Evolutionary conservation across 306 rosid species (phyloP).

Genomic region (Styphnolobium japonicum): DNA sequence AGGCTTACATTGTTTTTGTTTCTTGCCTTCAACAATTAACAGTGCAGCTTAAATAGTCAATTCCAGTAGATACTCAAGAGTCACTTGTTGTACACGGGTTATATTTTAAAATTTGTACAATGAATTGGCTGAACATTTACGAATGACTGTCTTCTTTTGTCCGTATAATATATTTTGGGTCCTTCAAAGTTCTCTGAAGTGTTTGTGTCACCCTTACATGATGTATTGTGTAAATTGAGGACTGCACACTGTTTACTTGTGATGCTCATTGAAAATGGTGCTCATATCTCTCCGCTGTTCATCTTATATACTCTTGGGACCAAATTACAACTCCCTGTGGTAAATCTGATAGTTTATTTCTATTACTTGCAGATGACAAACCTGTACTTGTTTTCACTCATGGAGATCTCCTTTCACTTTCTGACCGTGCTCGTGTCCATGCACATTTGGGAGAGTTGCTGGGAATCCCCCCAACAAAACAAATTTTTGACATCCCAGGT

Average conservation of each 20-base stretch:
- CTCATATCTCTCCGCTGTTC: background rate
- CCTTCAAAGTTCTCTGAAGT: background rate
- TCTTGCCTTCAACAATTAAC: background rate
- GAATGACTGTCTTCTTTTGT: background rate
- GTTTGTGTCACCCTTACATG: background rate
- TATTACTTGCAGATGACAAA: conserved; percentile 65
- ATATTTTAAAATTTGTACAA: background rate
- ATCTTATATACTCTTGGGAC: background rate
- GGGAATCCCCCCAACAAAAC: conserved; percentile 68
- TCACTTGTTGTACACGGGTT: background rate
- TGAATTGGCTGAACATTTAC: background rate
- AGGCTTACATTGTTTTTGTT: background rate
- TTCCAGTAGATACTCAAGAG: background rate
- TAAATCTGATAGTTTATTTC: background rate
- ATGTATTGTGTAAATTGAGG: background rate
- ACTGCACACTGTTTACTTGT: background rate
- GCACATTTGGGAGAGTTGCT: conserved; percentile 64
- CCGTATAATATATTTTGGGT: background rate
- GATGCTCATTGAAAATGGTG: background rate
- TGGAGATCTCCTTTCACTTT: conserved; percentile 77
- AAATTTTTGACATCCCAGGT: conserved; percentile 94
- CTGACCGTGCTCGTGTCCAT: conserved; percentile 61
- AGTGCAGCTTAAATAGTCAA: background rate
- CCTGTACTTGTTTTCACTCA: conserved; percentile 78
- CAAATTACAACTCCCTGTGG: background rate